A percentile compares a stretch with the other conserved stretches of the same genome.
Conservation (phyloP, 108 stramenopile species). For the Cyclostephanos tholiformis region DNA sequence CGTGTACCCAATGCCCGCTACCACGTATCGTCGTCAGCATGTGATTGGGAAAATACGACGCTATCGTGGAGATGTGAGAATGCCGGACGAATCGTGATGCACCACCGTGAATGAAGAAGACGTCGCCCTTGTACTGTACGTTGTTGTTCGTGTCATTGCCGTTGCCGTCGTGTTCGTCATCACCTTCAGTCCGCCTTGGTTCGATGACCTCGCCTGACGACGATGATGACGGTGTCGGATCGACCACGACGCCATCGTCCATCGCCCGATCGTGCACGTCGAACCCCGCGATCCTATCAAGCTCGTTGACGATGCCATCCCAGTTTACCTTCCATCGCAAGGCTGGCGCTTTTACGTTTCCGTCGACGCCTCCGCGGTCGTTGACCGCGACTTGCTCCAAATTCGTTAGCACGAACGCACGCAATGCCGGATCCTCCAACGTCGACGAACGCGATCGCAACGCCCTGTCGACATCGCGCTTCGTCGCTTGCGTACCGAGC, state of each 20-base stretch:
- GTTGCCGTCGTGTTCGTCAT: slow-evolving; percentile 8
- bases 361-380: neutral
- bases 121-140: slow-evolving; percentile 67
- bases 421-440: slow-evolving; percentile 81
- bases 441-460: slow-evolving; percentile 53
- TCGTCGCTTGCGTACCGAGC: slow-evolving; percentile 43
- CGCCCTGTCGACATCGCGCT: slow-evolving; percentile 63
- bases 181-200: neutral
- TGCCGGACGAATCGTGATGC: slow-evolving; percentile 90
- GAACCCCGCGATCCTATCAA: slow-evolving; percentile 85
- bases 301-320: slow-evolving; percentile 67
- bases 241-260: slow-evolving; percentile 16
- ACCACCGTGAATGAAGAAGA: slow-evolving; percentile 90
- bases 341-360: too few relatives aligned
- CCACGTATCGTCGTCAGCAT: slow-evolving; percentile 89
- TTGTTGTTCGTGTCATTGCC: slow-evolving; percentile 3
- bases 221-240: neutral
- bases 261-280: slow-evolving; percentile 47
- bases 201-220: neutral
- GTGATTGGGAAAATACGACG: slow-evolving; percentile 87
- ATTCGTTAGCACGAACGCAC: slow-evolving; percentile 92
- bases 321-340: slow-evolving; percentile 88
- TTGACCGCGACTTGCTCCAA: slow-evolving; percentile 54
- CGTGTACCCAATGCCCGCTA: slow-evolving; percentile 96
- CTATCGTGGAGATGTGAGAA: slow-evolving; percentile 79